phyloP scores from a whole-genome alignment of 2,329 filamentous ascomycete species.

The Sclerotinia glacialis region DNA sequence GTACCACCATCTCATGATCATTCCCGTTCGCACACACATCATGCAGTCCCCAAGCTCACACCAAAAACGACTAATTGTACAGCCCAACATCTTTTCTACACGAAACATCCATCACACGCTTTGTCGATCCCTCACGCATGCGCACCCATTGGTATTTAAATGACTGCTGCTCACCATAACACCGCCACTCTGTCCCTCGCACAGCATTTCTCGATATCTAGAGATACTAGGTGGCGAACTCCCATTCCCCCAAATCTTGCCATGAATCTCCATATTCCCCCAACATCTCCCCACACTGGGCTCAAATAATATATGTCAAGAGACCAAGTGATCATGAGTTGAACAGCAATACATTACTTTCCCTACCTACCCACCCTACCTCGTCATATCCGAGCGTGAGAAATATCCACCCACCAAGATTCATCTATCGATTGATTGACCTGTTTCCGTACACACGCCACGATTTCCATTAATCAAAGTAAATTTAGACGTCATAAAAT shows the following conservation, averaged over 20 bases:
- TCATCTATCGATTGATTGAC: not conserved
- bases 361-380: not conserved
- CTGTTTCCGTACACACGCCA: not conserved
- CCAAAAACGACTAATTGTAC: not conserved
- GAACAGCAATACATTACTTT: not conserved
- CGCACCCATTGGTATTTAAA: not conserved
- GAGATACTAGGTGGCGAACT: slow-evolving; percentile 5
- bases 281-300: not conserved
- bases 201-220: not conserved
- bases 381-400: not conserved
- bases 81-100: not conserved
- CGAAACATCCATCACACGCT: not conserved
- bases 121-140: not conserved
- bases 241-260: not conserved
- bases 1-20: not conserved
- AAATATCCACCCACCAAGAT: not conserved
- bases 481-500: slow-evolving; percentile 12
- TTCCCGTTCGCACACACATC: not conserved
- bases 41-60: not conserved
- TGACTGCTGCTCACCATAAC: not conserved
- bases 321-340: slow-evolving; percentile 16
- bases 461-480: not conserved
- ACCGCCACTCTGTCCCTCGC: slow-evolving; percentile 11
- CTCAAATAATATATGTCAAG: not conserved
- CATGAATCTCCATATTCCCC: not conserved